Evolutionary conservation across 176 grass and related monocot genomes (phyloP).

Genomic region (Musa itinerans): DNA sequence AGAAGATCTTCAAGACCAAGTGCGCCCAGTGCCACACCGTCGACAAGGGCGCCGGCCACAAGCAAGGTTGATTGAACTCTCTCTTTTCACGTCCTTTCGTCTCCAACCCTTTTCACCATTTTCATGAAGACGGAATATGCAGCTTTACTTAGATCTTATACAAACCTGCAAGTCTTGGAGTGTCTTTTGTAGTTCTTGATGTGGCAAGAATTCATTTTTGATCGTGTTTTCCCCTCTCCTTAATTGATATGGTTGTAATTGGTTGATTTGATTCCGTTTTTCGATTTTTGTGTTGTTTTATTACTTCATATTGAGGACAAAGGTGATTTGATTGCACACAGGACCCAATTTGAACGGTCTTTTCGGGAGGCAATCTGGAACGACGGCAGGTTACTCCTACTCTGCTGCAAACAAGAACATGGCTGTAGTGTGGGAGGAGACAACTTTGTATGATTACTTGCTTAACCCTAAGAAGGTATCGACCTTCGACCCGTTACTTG

Average conservation of each 20-base stretch:
- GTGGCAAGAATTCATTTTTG: no score
- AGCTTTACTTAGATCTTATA: background rate
- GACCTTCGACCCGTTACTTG: no score
- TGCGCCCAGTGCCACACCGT: constrained; percentile 92
- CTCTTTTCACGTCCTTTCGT: background rate
- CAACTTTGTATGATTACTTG: background rate
- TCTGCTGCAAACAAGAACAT: background rate
- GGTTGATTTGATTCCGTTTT: background rate
- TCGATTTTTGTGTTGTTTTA: background rate
- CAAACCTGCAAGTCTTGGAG: no score
- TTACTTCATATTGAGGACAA: background rate
- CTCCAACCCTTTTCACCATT: background rate
- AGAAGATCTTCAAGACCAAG: constrained; percentile 95
- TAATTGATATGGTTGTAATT: background rate
- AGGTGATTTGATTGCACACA: background rate
- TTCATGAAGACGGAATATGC: background rate
- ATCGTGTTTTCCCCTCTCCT: background rate
- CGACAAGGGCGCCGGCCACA: constrained; percentile 69
- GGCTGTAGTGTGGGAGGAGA: background rate
- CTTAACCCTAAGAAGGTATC: background rate
- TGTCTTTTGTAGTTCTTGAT: no score
- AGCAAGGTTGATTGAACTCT: constrained; percentile 32
- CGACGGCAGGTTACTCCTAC: background rate
- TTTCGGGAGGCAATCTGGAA: background rate
- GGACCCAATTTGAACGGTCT: constrained; percentile 4